phyloP scores from a whole-genome alignment of 2,329 filamentous ascomycete genomes.

The Scedosporium aurantiacum region DNA sequence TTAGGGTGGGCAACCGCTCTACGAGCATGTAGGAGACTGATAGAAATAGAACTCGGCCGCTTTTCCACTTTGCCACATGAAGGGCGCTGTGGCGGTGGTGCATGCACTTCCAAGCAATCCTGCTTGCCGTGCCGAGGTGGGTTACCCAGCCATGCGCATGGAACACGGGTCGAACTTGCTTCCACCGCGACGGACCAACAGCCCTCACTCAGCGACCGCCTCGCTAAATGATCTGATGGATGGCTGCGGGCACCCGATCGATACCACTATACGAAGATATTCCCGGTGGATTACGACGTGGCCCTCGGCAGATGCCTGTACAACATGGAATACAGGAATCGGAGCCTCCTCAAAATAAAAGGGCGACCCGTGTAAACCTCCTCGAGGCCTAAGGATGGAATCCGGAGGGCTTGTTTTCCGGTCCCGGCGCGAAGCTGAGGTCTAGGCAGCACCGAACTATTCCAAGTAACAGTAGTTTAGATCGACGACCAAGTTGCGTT shows the following conservation, averaged over 20 bases:
- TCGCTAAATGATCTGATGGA: neutral
- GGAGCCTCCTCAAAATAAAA: neutral
- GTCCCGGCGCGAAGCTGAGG: neutral
- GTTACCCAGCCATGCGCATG: neutral
- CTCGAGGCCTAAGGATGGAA: neutral
- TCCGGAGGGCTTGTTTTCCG: neutral
- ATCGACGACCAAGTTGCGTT: neutral
- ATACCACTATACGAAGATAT: slow-evolving; percentile 1
- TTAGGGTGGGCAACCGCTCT: neutral
- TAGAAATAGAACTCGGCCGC: neutral
- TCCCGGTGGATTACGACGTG: neutral
- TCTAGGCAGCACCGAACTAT: no score
- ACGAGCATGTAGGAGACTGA: neutral
- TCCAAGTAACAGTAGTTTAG: neutral
- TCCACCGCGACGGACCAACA: neutral
- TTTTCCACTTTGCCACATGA: no score
- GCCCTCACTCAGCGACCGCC: neutral
- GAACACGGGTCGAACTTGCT: neutral
- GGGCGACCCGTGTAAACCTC: neutral
- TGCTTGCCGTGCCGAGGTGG: neutral
- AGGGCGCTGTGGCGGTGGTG: no score
- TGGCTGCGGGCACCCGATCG: neutral
- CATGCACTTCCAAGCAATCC: neutral
- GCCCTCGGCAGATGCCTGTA: neutral
- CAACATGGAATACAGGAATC: neutral